Conservation (phyloP, 2,329 filamentous ascomycete species). For the Fusarium concolor region DNA sequence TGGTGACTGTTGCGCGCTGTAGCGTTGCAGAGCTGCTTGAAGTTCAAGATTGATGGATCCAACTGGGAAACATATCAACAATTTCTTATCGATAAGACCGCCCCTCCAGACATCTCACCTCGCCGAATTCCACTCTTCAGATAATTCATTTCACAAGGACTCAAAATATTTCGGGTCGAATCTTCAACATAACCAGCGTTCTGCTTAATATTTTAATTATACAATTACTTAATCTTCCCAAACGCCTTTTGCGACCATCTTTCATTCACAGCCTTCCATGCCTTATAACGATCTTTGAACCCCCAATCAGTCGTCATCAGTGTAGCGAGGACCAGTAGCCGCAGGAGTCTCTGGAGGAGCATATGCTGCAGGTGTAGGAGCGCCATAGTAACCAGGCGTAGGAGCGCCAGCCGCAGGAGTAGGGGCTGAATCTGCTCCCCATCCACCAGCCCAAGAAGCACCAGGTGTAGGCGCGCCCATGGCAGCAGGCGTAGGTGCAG, state of each 20-base stretch:
- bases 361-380: slow-evolving; percentile 74
- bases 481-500: slow-evolving; percentile 73
- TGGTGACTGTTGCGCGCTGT: no score
- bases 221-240: slow-evolving; percentile 32
- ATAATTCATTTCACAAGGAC: no score
- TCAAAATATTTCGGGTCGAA: no score
- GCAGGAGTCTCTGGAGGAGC: slow-evolving; percentile 70
- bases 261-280: slow-evolving; percentile 10
- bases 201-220: slow-evolving; percentile 33
- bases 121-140: no score
- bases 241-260: slow-evolving; percentile 37
- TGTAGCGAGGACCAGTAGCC: slow-evolving; percentile 66
- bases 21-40: background rate
- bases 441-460: slow-evolving; percentile 69
- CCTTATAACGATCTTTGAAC: slow-evolving; percentile 1
- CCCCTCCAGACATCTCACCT: no score
- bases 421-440: slow-evolving; percentile 72
- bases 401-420: slow-evolving; percentile 75
- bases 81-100: slow-evolving; percentile 38
- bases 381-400: slow-evolving; percentile 73
- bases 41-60: background rate
- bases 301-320: slow-evolving; percentile 59
- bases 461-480: slow-evolving; percentile 77
- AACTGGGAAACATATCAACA: slow-evolving; percentile 16
- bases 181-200: background rate